These are phyloP conservation scores for Eucalyptus regnans DNA, from an alignment of 345 rosid species.

Conservation along the genomic window DNA sequence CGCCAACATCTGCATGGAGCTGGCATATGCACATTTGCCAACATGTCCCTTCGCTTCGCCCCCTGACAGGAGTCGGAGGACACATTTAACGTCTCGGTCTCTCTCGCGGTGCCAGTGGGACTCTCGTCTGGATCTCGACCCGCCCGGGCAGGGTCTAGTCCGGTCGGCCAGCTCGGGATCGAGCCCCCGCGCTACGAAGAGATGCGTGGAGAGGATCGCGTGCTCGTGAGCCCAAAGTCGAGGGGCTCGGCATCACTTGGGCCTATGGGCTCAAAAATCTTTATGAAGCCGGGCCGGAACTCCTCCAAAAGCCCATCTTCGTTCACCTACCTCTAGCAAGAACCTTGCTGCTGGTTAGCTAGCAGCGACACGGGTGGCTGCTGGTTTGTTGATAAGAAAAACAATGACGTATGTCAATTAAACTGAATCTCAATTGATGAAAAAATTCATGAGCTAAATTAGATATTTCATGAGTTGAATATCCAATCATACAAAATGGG, in stretches of 20 bases:
- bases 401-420: neutral
- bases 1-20: neutral
- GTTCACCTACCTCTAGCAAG: neutral
- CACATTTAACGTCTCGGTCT: neutral
- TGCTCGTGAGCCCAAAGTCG: neutral
- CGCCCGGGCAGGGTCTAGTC: neutral
- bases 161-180: neutral
- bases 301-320: neutral
- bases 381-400: neutral
- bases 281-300: neutral
- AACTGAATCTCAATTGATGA: neutral
- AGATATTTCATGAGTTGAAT: neutral
- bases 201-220: neutral
- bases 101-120: neutral
- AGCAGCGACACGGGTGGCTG: neutral
- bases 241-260: neutral
- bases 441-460: no score
- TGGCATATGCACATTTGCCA: neutral
- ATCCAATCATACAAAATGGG: neutral
- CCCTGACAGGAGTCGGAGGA: neutral
- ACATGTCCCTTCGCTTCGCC: neutral
- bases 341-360: neutral
- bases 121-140: neutral
- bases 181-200: no score
- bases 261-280: neutral